A percentile compares a stretch with the other conserved stretches of the same genome.
These are phyloP conservation scores for Agrostemma githago DNA, from an alignment of 148 eudicot species.

Conservation along the genomic window DNA sequence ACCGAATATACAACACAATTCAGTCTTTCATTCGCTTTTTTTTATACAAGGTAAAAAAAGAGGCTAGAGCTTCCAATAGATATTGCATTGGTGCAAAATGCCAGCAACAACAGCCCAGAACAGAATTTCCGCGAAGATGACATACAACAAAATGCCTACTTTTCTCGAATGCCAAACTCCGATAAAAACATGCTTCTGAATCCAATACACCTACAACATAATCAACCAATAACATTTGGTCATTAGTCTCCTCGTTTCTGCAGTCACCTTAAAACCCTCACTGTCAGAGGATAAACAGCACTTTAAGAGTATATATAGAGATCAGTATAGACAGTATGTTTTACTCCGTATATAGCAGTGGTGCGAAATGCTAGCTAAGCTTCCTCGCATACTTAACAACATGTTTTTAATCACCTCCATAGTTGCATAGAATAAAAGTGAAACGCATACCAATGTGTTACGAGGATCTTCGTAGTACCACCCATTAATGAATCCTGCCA, in stretches of 20 bases:
- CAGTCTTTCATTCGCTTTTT: neutral
- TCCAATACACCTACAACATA: conserved; percentile 66
- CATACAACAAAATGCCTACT: conserved; percentile 79
- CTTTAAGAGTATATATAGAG: neutral
- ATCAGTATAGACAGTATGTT: neutral
- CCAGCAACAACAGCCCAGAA: conserved; percentile 81
- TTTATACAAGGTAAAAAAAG: neutral
- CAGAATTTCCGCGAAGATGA: conserved; percentile 73
- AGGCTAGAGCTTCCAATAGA: conserved; percentile 80
- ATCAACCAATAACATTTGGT: neutral
- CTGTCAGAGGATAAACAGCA: neutral
- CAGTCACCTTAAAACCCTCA: neutral
- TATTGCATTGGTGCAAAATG: conserved; percentile 46
- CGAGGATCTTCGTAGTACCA: conserved; percentile 77
- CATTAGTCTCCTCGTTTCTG: neutral
- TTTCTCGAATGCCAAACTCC: conserved; percentile 84
- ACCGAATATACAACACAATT: neutral
- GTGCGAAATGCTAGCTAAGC: neutral
- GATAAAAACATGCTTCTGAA: conserved; percentile 66
- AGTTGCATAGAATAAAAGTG: neutral
- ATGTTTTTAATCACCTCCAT: neutral
- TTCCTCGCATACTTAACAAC: neutral
- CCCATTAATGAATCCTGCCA: conserved; percentile 79
- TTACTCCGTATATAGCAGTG: neutral
- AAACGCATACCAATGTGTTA: conserved; percentile 57